A percentile compares a stretch with the other conserved stretches of the same genome.
phyloP scores from a whole-genome alignment of 1,139 yeast species.

The Saccharomycopsis phalli region DNA sequence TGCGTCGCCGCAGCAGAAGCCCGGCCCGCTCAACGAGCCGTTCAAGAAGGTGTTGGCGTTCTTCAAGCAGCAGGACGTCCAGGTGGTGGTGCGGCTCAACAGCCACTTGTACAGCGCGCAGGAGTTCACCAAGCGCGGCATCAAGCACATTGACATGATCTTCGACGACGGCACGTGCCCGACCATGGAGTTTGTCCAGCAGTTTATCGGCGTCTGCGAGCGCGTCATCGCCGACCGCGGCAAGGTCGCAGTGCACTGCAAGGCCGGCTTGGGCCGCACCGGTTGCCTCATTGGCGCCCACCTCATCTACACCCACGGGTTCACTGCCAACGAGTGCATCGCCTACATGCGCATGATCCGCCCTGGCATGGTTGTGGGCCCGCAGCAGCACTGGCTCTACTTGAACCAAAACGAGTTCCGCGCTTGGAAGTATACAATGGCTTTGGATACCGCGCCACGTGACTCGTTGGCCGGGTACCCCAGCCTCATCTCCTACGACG shows the following conservation, averaged over 20 bases:
- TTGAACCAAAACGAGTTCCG: constrained; percentile 92
- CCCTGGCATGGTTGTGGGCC: constrained; percentile 99
- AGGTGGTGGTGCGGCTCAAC: constrained; percentile 83
- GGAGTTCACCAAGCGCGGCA: constrained; percentile 76
- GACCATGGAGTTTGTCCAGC: constrained; percentile 82
- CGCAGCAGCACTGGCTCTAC: constrained; percentile 97
- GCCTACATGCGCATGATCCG: constrained; percentile 93
- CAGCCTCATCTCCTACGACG: constrained; percentile 57
- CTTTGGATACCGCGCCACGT: constrained; percentile 63
- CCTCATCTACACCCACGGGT: constrained; percentile 89
- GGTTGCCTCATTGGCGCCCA: constrained; percentile 98
- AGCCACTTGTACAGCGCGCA: constrained; percentile 80
- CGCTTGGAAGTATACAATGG: constrained; percentile 94
- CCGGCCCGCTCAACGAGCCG: constrained; percentile 52
- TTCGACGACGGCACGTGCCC: constrained; percentile 99
- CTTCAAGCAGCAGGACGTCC: constrained; percentile 65
- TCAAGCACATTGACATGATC: constrained; percentile 87
- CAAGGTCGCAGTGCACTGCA: constrained; percentile 94
- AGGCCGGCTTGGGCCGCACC: constrained; percentile 95
- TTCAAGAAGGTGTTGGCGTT: constrained; percentile 71
- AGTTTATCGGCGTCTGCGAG: constrained; percentile 91
- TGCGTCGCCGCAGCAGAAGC: constrained; percentile 87
- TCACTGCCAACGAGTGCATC: constrained; percentile 93
- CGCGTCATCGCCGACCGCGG: constrained; percentile 78
- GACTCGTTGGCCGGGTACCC: constrained; percentile 68